Evolutionary conservation across 2,329 filamentous ascomycete genomes (phyloP), one percentile per base, ranked within the genome.

Genomic region (Ophiocordyceps australis): DNA sequence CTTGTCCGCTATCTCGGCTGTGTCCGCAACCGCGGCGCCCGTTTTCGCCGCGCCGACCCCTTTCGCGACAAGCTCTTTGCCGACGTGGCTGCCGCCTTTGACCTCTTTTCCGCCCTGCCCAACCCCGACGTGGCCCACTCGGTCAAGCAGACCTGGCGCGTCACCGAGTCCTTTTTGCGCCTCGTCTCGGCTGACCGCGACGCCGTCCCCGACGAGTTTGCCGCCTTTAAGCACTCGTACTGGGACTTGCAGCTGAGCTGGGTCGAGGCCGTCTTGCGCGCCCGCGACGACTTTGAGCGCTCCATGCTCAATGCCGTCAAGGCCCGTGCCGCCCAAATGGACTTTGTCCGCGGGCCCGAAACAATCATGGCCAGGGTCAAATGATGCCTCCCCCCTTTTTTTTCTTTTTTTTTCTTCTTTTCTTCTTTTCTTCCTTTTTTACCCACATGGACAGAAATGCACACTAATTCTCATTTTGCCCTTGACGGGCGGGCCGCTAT

Each of bases 331-430:
- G 85, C 82, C 7, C 79, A 82, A 50, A 67, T 92, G 37, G 74
- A 78, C 31, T 73, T 85, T 2, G 74, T 78, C 33, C 67, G 83
- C 34, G 85, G 82, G 1, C 53, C 68, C 12, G 86, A 95, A 54
- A 95, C 89, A 3, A 80, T 98, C 34, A 94, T 98, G 86, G 74
- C 79, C 34, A 86, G 81, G 54, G 70, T 94, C 25, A 89, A 85
- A 52, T 91, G 43, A 37, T 28, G 9, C 18, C 6, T 12, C 7
- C 18, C 22, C 16, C 12, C 8, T 11, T 7, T 7, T 8, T 9
- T 14, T 8, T 24, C 22, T 7, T 7, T 7, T 14, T 14, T 14
- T 14, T 7, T 24, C 14, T 24, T 22, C 20, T n/a, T n/a, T n/a
- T n/a, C n/a, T n/a, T n/a, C n/a, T n/a, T n/a, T n/a, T n/a, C n/a